Evolutionary conservation across 768 basidiomycete genomes (phyloP), one percentile per base, ranked within the genome.

Genomic region (Lactifluus hygrophoroides): DNA sequence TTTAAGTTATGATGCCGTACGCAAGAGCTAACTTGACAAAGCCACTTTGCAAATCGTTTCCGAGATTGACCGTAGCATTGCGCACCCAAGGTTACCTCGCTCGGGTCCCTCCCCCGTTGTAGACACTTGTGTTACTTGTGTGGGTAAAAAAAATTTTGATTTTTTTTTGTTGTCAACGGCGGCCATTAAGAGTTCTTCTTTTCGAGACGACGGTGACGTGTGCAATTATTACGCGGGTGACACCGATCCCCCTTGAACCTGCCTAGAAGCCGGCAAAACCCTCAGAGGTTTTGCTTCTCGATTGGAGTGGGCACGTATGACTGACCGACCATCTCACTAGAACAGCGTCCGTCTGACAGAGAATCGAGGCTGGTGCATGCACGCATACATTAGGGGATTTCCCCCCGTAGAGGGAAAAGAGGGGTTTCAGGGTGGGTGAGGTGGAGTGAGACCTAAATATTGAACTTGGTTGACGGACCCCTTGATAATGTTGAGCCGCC

Each of bases 1-100:
- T 34, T 44, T n/a, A n/a, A n/a, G n/a, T n/a, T n/a, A n/a, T n/a
- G n/a, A 50, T 59, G 47, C 58, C 58, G 58, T 59, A 54, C 58
- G 13, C 46, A 46, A 37, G 32, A 27, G n/a, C 37, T 38, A 6
- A 25, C 23, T 45, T 45, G 23, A 16, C 35, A 51, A 52, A 32
- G 32, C 27, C 40, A 51, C 44, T 5, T 35, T 38, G 50, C 46
- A 34, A 43, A 49, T 43, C 46, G 42, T 44, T 45, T 32, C 51
- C n/a, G n/a, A 13, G 32, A 46, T 43, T 17, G 42, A 2, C 32
- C 32, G 48, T 47, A 17, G 37, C 38, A 54, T 43, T 54, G 32
- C 58, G 40, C 58, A 53, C 53, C 34, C n/a, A n/a, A n/a, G n/a
- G n/a, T n/a, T n/a, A n/a, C n/a, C n/a, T n/a, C n/a, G n/a, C n/a